Percentiles rank a stretch among this genome's conserved stretches.
phyloP scores from a whole-genome alignment of 768 basidiomycete genomes.

The Pluteus cervinus region DNA sequence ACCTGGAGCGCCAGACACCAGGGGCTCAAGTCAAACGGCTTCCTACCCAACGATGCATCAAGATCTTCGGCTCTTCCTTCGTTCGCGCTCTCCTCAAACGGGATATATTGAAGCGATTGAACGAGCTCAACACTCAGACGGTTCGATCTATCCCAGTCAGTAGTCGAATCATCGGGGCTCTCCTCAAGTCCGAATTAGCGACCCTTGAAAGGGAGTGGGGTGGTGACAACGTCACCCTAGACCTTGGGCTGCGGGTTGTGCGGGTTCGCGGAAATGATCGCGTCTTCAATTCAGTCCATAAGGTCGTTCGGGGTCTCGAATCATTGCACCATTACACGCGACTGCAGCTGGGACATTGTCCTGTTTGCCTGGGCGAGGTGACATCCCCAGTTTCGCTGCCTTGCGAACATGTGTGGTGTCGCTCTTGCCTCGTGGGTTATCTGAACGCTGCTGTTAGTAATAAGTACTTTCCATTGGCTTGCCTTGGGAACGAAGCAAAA shows the following conservation, averaged over 20 bases:
- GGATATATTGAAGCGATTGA: constrained; percentile 41
- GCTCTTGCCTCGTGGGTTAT: constrained; percentile 53
- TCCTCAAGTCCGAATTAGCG: constrained; percentile 40
- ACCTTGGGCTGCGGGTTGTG: constrained; percentile 36
- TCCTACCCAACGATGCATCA: constrained; percentile 33
- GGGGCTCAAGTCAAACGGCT: constrained; percentile 41
- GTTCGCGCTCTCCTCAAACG: constrained; percentile 34
- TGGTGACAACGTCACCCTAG: constrained; percentile 47
- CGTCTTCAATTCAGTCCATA: constrained; percentile 36
- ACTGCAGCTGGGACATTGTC: constrained; percentile 38
- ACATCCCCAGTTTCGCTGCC: constrained; percentile 43
- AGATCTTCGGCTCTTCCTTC: constrained; percentile 45
- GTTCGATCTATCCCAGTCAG: constrained; percentile 41
- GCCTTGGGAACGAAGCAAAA: constrained; percentile 57
- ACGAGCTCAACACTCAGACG: constrained; percentile 34
- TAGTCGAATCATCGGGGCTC: constrained; percentile 35
- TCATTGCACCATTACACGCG: too few relatives aligned
- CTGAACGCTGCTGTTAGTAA: constrained; percentile 51
- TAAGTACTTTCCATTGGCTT: constrained; percentile 63
- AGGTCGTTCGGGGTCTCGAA: too few relatives aligned
- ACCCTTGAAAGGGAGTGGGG: constrained; percentile 47
- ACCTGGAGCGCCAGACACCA: constrained; percentile 31
- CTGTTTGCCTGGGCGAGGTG: constrained; percentile 62
- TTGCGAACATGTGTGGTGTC: constrained; percentile 71
- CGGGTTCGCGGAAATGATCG: constrained; percentile 50